These are phyloP conservation scores for Tuctoria greenei DNA, from an alignment of 176 grass and related monocot genomes.

Conservation along the genomic window DNA sequence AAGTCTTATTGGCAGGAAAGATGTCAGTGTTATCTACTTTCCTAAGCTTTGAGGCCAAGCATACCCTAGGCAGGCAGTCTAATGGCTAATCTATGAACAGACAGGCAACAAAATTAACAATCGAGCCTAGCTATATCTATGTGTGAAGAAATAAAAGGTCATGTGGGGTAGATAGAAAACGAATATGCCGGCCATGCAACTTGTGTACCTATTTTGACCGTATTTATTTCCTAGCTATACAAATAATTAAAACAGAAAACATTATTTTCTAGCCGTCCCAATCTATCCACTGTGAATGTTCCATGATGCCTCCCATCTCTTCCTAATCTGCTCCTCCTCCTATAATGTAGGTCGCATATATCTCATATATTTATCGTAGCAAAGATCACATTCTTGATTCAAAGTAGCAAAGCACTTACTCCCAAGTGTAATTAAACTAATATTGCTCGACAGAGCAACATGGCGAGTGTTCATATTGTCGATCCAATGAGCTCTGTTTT, in stretches of 20 bases:
- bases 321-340: slow-evolving; percentile 45
- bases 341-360: slow-evolving; percentile 41
- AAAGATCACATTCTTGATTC: slow-evolving; percentile 63
- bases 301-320: slow-evolving; percentile 36
- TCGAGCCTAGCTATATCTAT: slow-evolving; percentile 20
- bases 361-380: slow-evolving; percentile 45
- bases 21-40: slow-evolving; percentile 38
- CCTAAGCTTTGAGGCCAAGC: slow-evolving; percentile 49
- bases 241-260: slow-evolving; percentile 42
- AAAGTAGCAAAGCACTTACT: slow-evolving; percentile 56
- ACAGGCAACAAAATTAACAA: slow-evolving; percentile 48
- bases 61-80: slow-evolving; percentile 20
- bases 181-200: slow-evolving; percentile 52
- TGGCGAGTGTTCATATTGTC: slow-evolving; percentile 39
- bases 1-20: slow-evolving; percentile 32
- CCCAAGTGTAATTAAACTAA: slow-evolving; percentile 56
- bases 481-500: slow-evolving; percentile 43
- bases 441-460: slow-evolving; percentile 48
- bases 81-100: slow-evolving; percentile 42
- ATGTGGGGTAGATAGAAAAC: slow-evolving; percentile 36
- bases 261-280: neutral
- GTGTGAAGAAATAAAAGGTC: slow-evolving; percentile 36
- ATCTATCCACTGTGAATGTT: slow-evolving; percentile 32
- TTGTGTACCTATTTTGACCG: slow-evolving; percentile 46
- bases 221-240: slow-evolving; percentile 28